phyloP scores from a whole-genome alignment of 2,329 filamentous ascomycete species.

The Sclerotinia minor region DNA sequence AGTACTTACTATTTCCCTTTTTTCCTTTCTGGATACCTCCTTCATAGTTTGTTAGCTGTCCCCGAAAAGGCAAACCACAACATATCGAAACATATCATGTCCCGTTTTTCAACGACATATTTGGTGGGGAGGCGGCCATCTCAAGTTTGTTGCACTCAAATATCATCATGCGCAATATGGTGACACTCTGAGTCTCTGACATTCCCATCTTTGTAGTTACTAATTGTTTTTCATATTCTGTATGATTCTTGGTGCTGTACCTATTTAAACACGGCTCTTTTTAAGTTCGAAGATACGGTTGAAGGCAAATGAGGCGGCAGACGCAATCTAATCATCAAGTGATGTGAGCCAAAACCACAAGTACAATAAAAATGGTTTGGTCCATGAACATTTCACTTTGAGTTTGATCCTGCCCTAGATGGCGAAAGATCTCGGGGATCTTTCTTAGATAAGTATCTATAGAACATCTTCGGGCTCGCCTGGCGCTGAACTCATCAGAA shows the following conservation, averaged over 20 bases:
- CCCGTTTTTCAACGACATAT: too few relatives aligned
- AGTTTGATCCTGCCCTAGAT: slow-evolving; percentile 51
- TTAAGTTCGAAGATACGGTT: slow-evolving; percentile 50
- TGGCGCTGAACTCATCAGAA: too few relatives aligned
- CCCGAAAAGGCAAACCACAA: too few relatives aligned
- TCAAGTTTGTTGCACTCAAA: slow-evolving; percentile 47
- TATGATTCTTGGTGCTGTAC: slow-evolving; percentile 52
- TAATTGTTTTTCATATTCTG: slow-evolving; percentile 44
- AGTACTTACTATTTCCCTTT: too few relatives aligned
- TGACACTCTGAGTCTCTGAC: slow-evolving; percentile 53
- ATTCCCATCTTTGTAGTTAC: slow-evolving; percentile 46
- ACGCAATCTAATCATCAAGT: slow-evolving; percentile 62
- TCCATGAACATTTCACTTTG: slow-evolving; percentile 60
- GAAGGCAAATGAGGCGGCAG: slow-evolving; percentile 56
- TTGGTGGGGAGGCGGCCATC: slow-evolving; percentile 26
- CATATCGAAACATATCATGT: too few relatives aligned
- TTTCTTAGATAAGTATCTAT: too few relatives aligned
- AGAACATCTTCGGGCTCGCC: too few relatives aligned
- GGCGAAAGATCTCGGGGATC: neutral
- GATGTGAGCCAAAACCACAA: slow-evolving; percentile 55
- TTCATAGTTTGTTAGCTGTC: too few relatives aligned
- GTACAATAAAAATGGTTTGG: slow-evolving; percentile 51
- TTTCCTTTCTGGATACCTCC: too few relatives aligned
- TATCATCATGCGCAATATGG: slow-evolving; percentile 55
- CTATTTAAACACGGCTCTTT: slow-evolving; percentile 52